phyloP scores from a whole-genome alignment of 192 early-diverging fungal genomes.

The Ambispora gerdemannii region DNA sequence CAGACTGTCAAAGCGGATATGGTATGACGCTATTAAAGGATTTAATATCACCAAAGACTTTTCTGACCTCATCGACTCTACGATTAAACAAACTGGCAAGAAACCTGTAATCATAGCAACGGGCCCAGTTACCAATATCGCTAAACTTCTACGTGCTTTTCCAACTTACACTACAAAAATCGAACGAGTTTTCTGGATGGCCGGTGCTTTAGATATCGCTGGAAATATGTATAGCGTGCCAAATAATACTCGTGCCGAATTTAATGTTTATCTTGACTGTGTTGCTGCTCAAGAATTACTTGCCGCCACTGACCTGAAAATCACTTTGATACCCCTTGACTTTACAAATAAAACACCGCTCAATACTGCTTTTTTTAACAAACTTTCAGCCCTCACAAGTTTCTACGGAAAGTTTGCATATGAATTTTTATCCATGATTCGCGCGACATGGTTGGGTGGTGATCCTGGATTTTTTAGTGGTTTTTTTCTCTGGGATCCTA shows the following conservation, averaged over 20 bases:
- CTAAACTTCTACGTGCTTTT: slow-evolving; percentile 43
- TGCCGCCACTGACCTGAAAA: not conserved
- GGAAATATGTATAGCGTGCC: slow-evolving; percentile 29
- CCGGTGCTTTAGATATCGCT: slow-evolving; percentile 32
- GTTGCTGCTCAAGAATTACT: slow-evolving; percentile 34
- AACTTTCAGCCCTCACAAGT: not conserved
- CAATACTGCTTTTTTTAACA: not conserved
- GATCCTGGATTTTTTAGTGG: not conserved
- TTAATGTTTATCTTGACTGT: slow-evolving; percentile 40
- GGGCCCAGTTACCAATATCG: slow-evolving; percentile 48
- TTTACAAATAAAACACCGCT: not conserved
- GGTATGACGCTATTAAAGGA: not conserved
- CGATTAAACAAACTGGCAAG: slow-evolving; percentile 15
- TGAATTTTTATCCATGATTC: not conserved
- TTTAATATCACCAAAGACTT: slow-evolving; percentile 10
- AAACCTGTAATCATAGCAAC: slow-evolving; percentile 34
- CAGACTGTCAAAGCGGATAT: not conserved
- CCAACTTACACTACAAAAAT: slow-evolving; percentile 40
- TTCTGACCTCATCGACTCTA: slow-evolving; percentile 32
- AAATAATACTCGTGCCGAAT: slow-evolving; percentile 32
- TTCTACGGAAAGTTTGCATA: not conserved
- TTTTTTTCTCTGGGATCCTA: not conserved
- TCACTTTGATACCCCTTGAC: not conserved
- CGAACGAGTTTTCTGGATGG: slow-evolving; percentile 44
- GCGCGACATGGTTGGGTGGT: not conserved